Base-by-base conservation (phyloP, 2,329 filamentous ascomycete species). In the Microdochium nivale region DNA sequence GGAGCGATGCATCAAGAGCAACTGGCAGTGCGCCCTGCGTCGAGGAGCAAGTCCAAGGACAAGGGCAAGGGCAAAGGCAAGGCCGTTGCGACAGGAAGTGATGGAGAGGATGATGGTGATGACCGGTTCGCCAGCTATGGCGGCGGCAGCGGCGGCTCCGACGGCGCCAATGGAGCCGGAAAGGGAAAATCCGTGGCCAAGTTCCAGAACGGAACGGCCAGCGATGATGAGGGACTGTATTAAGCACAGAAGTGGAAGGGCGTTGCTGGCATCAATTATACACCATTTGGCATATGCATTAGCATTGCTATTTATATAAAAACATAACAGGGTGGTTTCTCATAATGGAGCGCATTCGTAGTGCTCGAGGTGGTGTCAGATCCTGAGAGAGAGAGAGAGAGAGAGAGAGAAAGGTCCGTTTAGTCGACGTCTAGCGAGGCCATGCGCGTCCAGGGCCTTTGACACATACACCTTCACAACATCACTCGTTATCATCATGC, bases 191-290 rank as follows among this genome's bases (percentile, higher is more conserved):
- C 72, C 2, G 67, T 74, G 16, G 73, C 72, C 54, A 67, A 69
- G 30, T 80, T 82, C 55, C 70, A 74, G 58, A 71, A 79, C n/a
- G 72, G 73, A 21, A 75, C 70, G n/a, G 77, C 71, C 19, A 78
- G 75, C 55, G 80, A 78, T 54, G 79, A 83, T 49, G 79, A 82
- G 48, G 78, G 70, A 10, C 58, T 83, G 61, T 83, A 83, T 51
- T 81, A 30, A 11, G n/a, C n/a, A 30, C 5, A 30, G 27, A 11
- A 30, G 11, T 30, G 27, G 27, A 11, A n/a, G 27, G 11, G 27
- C 27, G 11, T 30, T 30, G n/a, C 27, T 30, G 27, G 27, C 11
- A 30, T 30, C 27, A 30, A 5, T 30, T 11, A 30, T 11, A 30
- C 5, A 11, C 27, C 27, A 30, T 30, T 30, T 30, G 27, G 27